phyloP scores from a whole-genome alignment of 148 eudicot genomes.

The Spergularia bocconei region DNA sequence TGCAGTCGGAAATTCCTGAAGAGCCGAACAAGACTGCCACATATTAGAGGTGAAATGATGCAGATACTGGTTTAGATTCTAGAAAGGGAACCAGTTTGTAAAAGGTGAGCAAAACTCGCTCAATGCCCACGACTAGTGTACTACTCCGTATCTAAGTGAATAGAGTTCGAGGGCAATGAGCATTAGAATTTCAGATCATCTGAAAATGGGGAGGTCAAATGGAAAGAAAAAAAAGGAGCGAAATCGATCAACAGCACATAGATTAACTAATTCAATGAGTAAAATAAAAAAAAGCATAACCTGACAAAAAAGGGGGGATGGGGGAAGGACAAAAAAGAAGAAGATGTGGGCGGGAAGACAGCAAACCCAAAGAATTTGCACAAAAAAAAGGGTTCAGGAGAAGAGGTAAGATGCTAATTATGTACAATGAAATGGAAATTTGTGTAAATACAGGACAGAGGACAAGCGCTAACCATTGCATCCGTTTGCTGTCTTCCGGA shows the following conservation, averaged over 20 bases:
- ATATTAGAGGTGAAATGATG: background rate
- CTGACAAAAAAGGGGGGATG: constrained; percentile 1
- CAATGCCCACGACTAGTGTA: background rate
- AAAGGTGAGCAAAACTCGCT: constrained; percentile 11
- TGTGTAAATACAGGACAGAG: constrained; percentile 24
- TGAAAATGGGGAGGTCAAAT: background rate
- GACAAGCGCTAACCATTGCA: constrained; percentile 33
- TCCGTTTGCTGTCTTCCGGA: constrained; percentile 16
- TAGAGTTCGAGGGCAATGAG: constrained; percentile 11
- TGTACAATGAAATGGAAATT: constrained; percentile 30
- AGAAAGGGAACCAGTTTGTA: constrained; percentile 2
- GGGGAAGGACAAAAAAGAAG: background rate
- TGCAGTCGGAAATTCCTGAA: background rate
- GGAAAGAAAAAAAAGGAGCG: background rate
- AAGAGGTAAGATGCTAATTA: background rate
- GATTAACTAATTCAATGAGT: constrained; percentile 13
- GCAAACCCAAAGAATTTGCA: background rate
- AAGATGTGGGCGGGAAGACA: background rate
- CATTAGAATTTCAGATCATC: background rate
- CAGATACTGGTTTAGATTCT: background rate
- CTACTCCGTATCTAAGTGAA: background rate
- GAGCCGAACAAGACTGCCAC: background rate
- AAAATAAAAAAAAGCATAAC: constrained; percentile 15
- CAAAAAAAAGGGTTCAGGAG: background rate
- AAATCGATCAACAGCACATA: constrained; percentile 14